These are phyloP conservation scores for Ophiocordyceps camponoti-saundersi DNA, from an alignment of 2,329 filamentous ascomycete species.

Conservation along the genomic window DNA sequence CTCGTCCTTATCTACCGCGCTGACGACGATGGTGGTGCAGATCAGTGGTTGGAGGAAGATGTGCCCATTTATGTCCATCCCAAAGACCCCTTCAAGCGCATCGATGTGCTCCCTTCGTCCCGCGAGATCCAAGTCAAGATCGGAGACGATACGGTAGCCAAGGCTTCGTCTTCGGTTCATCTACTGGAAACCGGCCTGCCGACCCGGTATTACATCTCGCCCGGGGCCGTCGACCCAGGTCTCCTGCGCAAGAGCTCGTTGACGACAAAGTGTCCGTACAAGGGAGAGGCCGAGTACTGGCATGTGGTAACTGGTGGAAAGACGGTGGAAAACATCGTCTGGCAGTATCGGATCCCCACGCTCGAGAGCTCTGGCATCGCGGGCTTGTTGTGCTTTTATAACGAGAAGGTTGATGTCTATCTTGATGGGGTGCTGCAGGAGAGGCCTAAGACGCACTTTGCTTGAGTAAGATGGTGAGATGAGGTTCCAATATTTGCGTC, in stretches of 20 bases:
- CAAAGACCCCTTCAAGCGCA: conserved; percentile 49
- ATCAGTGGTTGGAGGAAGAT: conserved; percentile 37
- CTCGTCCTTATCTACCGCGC: neutral
- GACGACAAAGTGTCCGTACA: conserved; percentile 47
- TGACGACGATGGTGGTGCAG: conserved; percentile 5
- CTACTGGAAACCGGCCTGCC: conserved; percentile 44
- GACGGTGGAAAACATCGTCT: conserved; percentile 33
- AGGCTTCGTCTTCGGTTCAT: conserved; percentile 28
- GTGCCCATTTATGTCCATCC: conserved; percentile 42
- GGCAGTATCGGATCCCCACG: conserved; percentile 44
- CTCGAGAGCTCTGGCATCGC: conserved; percentile 37
- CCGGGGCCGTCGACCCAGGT: conserved; percentile 27
- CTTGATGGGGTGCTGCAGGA: conserved; percentile 26
- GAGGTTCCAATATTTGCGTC: too few species aligned
- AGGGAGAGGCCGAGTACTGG: conserved; percentile 48
- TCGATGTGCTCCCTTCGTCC: conserved; percentile 41
- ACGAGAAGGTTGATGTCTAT: conserved; percentile 49
- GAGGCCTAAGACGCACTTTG: conserved; percentile 1
- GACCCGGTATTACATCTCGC: conserved; percentile 40
- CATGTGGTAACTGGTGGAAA: conserved; percentile 28
- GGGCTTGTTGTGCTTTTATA: conserved; percentile 46
- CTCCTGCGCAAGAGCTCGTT: conserved; percentile 31
- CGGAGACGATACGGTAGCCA: conserved; percentile 27
- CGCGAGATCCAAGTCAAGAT: conserved; percentile 33
- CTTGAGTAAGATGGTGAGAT: neutral